Evolutionary conservation across 805 yeast species (phyloP), one percentile per base, ranked within the genome.

Genomic region (Cyberlindnera americana): DNA sequence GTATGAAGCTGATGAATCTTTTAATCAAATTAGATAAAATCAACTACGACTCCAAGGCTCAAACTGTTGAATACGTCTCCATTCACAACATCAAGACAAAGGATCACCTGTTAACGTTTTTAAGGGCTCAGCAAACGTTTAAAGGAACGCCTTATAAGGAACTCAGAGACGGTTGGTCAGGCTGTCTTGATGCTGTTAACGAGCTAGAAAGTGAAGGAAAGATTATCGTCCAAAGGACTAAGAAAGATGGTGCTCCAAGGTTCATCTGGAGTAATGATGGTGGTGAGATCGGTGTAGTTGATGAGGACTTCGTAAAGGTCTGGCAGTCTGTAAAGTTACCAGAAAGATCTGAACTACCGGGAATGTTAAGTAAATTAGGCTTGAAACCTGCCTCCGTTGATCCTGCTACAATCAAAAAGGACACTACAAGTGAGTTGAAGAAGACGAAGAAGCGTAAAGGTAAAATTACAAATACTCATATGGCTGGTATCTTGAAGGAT

Each of bases 321-420:
- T 93, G 99, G 99, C 72, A 73, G 42, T 66, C 67, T 26, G 82
- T 87, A 14, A 80, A 79, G 53, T 72, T 91, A 23, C 99, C 99
- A 3, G 81, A 82, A 22, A 78, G 81, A 21, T 83, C 84, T 37
- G 95, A 83, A 40, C 69, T 93, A 45, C 95, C 95, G 19, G 78
- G 81, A 40, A 77, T 78, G 41, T 71, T 93, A 47, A 75, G 83
- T 43, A 86, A 80, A 44, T 80, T 85, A 44, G 91, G 96, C n/a
- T 73, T 93, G 61, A 93, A 89, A 61, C 99, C 99, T 9, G 91
- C 98, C 0, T 84, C 93, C 56, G 93, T 89, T n/a, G 99, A 93
- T 59, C 98, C 99, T n/a, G 86, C 89, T 29, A 77, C 85, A n/a
- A 66, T 89, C 44, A 86, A 82, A 63, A 83, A 80, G 58, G 77